A percentile compares a stretch with the other conserved stretches of the same genome.
Conservation (phyloP, 768 basidiomycete genomes). For the Rhodosporidiobolus sp. region DNA sequence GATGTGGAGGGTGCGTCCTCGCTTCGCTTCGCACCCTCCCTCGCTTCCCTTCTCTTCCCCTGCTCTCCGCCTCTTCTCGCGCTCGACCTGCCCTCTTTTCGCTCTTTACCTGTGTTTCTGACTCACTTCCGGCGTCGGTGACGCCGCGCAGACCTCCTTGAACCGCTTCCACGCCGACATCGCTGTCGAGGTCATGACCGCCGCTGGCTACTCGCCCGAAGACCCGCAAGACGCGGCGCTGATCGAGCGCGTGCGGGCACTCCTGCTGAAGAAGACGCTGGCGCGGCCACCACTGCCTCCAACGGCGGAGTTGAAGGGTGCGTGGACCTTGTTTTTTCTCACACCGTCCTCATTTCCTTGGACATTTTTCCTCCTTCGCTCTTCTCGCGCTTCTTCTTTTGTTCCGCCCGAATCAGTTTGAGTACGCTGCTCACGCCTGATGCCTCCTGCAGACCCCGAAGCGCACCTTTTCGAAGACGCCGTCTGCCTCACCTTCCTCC, state of each 20-base stretch:
- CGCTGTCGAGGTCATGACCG: neutral
- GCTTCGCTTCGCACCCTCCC: no score
- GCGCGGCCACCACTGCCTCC: slow-evolving; percentile 8
- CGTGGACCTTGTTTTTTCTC: neutral
- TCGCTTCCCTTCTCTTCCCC: neutral
- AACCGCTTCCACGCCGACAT: slow-evolving; percentile 23
- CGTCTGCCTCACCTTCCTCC: slow-evolving; percentile 25
- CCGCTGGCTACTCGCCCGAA: neutral
- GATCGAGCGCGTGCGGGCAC: slow-evolving; percentile 7
- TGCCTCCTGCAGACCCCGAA: slow-evolving; percentile 15
- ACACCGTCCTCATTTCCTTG: neutral
- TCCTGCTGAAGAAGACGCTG: slow-evolving; percentile 22
- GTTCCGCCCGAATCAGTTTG: no score
- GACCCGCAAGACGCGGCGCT: slow-evolving; percentile 1
- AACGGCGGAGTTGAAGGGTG: slow-evolving; percentile 3
- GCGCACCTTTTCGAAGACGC: slow-evolving; percentile 33
- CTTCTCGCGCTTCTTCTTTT: no score
- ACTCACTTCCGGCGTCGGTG: no score
- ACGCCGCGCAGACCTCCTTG: neutral
- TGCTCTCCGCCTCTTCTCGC: neutral
- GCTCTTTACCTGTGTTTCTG: no score
- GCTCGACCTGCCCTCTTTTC: neutral
- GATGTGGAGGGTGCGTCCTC: slow-evolving; percentile 24
- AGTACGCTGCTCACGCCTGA: no score
- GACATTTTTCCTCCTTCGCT: no score